phyloP scores from a whole-genome alignment of 208 protist species.

The Acanthamoeba sp. region DNA sequence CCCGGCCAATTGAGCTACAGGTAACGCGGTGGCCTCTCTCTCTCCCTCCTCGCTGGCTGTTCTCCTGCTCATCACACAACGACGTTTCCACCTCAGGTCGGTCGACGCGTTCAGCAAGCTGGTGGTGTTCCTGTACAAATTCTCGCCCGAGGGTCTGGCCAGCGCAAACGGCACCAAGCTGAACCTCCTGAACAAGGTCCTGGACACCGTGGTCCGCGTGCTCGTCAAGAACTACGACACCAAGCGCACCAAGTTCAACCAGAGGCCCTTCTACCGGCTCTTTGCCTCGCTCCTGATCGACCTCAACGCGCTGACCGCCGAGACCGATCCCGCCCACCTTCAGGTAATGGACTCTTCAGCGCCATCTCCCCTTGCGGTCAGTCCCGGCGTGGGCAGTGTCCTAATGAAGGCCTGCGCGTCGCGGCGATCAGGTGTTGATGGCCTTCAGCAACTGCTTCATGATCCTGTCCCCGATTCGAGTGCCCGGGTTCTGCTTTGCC shows the following conservation, averaged over 20 bases:
- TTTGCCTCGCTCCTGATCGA: conserved; percentile 95
- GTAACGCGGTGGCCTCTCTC: no score
- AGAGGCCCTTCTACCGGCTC: conserved; percentile 98
- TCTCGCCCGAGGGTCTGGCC: conserved; percentile 54
- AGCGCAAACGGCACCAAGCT: conserved; percentile 81
- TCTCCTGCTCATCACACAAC: no score
- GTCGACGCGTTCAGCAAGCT: conserved; percentile 96
- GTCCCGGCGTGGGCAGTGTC: no score
- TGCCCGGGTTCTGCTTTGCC: conserved; percentile 98
- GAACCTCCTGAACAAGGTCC: conserved; percentile 83
- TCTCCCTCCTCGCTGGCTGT: no score
- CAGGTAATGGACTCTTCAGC: no score
- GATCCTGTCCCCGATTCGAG: conserved; percentile 92
- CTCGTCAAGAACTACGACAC: conserved; percentile 87
- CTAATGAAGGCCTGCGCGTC: no score
- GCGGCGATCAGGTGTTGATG: conserved; percentile 88
- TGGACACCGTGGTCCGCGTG: conserved; percentile 83
- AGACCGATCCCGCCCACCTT: conserved; percentile 81
- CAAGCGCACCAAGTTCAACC: conserved; percentile 94
- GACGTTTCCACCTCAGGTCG: no score
- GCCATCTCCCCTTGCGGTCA: no score
- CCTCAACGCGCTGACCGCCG: conserved; percentile 85
- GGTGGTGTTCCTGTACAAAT: conserved; percentile 93
- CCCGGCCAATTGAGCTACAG: conserved; percentile 24
- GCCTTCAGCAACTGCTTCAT: conserved; percentile 94